These are phyloP conservation scores for Dimargaris xerosporica DNA, from an alignment of 192 early-diverging fungal species.

Conservation along the genomic window DNA sequence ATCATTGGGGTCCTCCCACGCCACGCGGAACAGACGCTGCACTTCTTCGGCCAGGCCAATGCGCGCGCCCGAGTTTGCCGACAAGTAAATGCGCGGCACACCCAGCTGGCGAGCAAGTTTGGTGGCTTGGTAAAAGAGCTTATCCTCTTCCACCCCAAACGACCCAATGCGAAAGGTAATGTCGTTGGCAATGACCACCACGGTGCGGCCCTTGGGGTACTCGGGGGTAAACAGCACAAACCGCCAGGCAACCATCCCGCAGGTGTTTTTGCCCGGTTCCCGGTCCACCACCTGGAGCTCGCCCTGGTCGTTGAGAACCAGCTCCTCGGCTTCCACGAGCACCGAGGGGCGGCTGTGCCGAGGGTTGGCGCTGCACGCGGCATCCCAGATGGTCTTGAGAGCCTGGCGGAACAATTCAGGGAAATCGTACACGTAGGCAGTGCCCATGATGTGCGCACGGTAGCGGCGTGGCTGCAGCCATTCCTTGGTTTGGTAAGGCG, in stretches of 20 bases:
- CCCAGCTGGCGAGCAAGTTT: conserved; percentile 74
- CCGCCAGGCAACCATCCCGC: conserved; percentile 95
- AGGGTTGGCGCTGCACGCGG: conserved; percentile 24
- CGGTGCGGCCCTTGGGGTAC: conserved; percentile 70
- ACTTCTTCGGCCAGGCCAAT: conserved; percentile 96
- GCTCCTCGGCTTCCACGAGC: conserved; percentile 65
- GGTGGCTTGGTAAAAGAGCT: conserved; percentile 83
- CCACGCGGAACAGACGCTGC: conserved; percentile 64
- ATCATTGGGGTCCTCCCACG: conserved; percentile 69
- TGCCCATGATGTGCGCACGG: conserved; percentile 95
- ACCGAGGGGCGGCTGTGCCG: conserved; percentile 35
- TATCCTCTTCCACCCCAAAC: conserved; percentile 88
- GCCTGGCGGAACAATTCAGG: conserved; percentile 90
- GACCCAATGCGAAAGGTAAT: conserved; percentile 95
- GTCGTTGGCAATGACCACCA: conserved; percentile 96
- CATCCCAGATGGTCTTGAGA: conserved; percentile 62
- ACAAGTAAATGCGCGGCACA: conserved; percentile 84
- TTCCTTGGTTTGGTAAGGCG: conserved; percentile 86
- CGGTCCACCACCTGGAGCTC: conserved; percentile 62
- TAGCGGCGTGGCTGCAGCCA: conserved; percentile 92
- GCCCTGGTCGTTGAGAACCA: conserved; percentile 70
- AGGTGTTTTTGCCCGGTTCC: conserved; percentile 75
- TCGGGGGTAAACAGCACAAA: conserved; percentile 82
- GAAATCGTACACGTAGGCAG: conserved; percentile 98
- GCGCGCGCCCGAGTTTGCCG: conserved; percentile 96